Evolutionary conservation across 1,284 basidiomycete genomes (phyloP).

Genomic region (Rhodotorula sp.): DNA sequence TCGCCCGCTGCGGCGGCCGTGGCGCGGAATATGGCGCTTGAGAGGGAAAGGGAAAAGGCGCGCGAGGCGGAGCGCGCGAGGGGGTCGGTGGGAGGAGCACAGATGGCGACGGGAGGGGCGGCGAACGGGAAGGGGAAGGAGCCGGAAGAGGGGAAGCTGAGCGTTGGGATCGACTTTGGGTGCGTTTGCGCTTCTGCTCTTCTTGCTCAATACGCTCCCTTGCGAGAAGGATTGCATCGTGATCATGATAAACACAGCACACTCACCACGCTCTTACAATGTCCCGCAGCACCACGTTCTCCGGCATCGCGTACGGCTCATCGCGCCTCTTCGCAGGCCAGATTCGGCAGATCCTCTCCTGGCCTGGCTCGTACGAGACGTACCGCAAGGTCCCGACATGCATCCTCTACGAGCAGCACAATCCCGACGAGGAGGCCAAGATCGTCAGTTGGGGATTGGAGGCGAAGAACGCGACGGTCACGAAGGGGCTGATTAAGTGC

Average conservation of each 20-base stretch:
- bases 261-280: too few relatives aligned
- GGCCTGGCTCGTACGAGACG: slow-evolving; percentile 39
- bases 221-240: too few relatives aligned
- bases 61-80: slow-evolving; percentile 5
- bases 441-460: slow-evolving; percentile 37
- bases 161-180: slow-evolving; percentile 40
- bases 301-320: slow-evolving; percentile 68
- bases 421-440: slow-evolving; percentile 19
- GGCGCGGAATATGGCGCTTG: slow-evolving; percentile 13
- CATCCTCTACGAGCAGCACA: slow-evolving; percentile 31
- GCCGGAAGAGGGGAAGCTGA: slow-evolving; percentile 32
- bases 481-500: slow-evolving; percentile 33
- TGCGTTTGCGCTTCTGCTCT: not conserved
- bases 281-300: slow-evolving; percentile 55
- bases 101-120: not conserved
- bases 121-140: slow-evolving; percentile 15
- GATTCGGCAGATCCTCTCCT: slow-evolving; percentile 69
- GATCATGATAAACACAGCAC: too few relatives aligned
- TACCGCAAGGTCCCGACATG: slow-evolving; percentile 34
- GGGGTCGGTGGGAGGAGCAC: not conserved
- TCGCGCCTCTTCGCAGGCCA: slow-evolving; percentile 42
- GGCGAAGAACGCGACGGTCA: slow-evolving; percentile 35
- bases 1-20: slow-evolving; percentile 9
- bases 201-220: too few relatives aligned
- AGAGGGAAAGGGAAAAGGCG: slow-evolving; percentile 4